These are phyloP conservation scores for Tolypocladium ovalisporum DNA, from an alignment of 2,329 filamentous ascomycete genomes.

Conservation along the genomic window DNA sequence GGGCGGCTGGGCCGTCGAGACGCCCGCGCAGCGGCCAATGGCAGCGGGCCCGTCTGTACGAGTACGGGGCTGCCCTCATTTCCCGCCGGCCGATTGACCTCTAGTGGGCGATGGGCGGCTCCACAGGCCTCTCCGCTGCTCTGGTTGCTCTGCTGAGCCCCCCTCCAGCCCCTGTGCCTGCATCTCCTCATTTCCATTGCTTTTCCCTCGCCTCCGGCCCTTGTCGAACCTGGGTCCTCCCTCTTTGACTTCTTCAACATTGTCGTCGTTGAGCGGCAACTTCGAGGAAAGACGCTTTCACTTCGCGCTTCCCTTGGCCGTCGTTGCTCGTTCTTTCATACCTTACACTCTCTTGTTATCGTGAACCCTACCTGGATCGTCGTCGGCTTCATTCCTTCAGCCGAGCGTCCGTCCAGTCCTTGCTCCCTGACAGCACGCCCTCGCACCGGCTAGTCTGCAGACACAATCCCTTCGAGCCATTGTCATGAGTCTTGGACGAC, in stretches of 20 bases:
- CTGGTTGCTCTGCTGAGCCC: background rate
- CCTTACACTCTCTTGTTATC: background rate
- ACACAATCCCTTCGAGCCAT: background rate
- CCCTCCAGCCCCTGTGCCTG: background rate
- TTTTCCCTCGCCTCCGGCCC: background rate
- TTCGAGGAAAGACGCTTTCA: background rate
- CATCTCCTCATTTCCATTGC: background rate
- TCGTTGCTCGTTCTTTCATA: constrained; percentile 1
- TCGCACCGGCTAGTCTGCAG: background rate
- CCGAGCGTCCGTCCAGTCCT: constrained; percentile 29
- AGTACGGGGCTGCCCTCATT: constrained; percentile 5
- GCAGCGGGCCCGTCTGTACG: background rate
- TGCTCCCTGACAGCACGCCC: constrained; percentile 3
- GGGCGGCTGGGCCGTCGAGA: background rate
- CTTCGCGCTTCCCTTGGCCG: background rate
- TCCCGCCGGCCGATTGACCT: background rate
- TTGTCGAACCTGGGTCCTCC: background rate
- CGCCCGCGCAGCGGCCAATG: constrained; percentile 3
- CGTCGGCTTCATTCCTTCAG: constrained; percentile 20
- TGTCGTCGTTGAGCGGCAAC: background rate
- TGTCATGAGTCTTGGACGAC: background rate
- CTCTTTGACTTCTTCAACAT: background rate
- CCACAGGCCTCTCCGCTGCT: background rate
- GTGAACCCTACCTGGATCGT: constrained; percentile 11
- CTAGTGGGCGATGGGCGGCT: background rate